Conservation (phyloP, 2,329 filamentous ascomycete genomes). For the Lachnellula arida region DNA sequence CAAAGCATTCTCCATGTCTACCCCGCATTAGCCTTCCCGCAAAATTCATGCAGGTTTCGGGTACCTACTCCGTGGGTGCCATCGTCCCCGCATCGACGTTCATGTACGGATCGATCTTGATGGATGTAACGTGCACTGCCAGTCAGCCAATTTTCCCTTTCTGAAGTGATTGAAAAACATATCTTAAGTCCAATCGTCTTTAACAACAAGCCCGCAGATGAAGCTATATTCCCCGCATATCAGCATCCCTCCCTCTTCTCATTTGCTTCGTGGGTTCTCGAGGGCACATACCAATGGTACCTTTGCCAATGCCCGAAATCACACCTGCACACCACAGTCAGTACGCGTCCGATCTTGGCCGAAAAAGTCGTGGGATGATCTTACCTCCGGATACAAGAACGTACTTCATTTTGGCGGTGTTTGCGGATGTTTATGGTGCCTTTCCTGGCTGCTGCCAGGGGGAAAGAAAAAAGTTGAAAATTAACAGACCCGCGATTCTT, state of each 20-base stretch:
- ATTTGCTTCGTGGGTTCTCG: not conserved
- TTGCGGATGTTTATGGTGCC: slow-evolving; percentile 21
- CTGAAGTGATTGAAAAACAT: slow-evolving; percentile 36
- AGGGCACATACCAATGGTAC: slow-evolving; percentile 58
- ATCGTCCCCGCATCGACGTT: slow-evolving; percentile 68
- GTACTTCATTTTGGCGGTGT: slow-evolving; percentile 64
- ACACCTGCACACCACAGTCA: slow-evolving; percentile 33
- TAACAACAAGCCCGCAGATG: slow-evolving; percentile 67
- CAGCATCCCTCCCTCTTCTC: not conserved
- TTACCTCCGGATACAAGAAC: slow-evolving; percentile 73
- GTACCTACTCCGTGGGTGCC: slow-evolving; percentile 54
- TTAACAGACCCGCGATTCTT: not conserved
- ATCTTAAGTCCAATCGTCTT: slow-evolving; percentile 79
- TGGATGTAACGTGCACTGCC: slow-evolving; percentile 51
- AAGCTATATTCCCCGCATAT: slow-evolving; percentile 43
- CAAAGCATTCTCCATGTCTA: slow-evolving; percentile 85
- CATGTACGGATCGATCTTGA: slow-evolving; percentile 70
- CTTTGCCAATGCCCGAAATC: slow-evolving; percentile 56
- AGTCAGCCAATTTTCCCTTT: slow-evolving; percentile 28
- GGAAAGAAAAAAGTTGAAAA: slow-evolving; percentile 16
- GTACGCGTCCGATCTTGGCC: not conserved
- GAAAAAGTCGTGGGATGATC: not conserved
- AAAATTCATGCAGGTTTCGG: not conserved
- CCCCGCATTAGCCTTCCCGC: not conserved
- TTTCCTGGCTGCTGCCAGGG: slow-evolving; percentile 26